Percentiles rank a stretch among this genome's conserved stretches.
Evolutionary conservation across 2,329 filamentous ascomycete species (phyloP).

Genomic region (Xylariaceae sp.): DNA sequence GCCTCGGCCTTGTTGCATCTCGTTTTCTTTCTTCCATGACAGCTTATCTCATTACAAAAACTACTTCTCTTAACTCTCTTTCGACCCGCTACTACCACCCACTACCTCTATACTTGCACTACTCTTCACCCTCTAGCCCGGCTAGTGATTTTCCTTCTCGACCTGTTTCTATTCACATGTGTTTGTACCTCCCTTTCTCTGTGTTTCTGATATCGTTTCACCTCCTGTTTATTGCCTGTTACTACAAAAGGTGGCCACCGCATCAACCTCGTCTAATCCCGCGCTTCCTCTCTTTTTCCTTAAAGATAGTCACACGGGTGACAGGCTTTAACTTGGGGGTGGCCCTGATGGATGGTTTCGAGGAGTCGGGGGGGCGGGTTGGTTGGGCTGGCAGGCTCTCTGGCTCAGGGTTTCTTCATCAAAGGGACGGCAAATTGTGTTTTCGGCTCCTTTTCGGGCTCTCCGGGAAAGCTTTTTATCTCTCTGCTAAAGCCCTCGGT

Average conservation of each 20-base stretch:
- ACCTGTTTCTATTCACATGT: constrained; percentile 14
- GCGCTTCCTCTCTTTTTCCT: constrained; percentile 6
- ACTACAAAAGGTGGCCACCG: neutral
- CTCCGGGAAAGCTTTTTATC: constrained; percentile 6
- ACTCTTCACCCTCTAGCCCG: constrained; percentile 14
- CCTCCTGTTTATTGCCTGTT: constrained; percentile 7
- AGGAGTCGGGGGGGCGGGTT: constrained; percentile 19
- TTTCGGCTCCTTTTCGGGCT: constrained; percentile 19
- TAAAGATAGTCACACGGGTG: constrained; percentile 18
- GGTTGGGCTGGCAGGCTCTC: constrained; percentile 19
- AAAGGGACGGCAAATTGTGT: constrained; percentile 19
- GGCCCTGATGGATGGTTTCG: constrained; percentile 15
- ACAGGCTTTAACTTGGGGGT: constrained; percentile 16
- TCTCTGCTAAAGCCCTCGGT: no score
- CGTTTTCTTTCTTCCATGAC: constrained; percentile 21
- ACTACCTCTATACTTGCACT: constrained; percentile 13
- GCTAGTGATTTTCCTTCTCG: no score
- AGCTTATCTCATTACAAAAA: constrained; percentile 6
- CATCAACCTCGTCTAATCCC: no score
- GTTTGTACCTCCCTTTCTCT: constrained; percentile 11
- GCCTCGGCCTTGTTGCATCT: constrained; percentile 24
- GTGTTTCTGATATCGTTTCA: constrained; percentile 6
- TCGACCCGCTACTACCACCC: neutral
- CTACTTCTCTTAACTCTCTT: constrained; percentile 11
- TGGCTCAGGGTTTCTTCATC: constrained; percentile 18